These are phyloP conservation scores for Stagonosporopsis rhizophila DNA, from an alignment of 2,329 filamentous ascomycete genomes.

Conservation along the genomic window DNA sequence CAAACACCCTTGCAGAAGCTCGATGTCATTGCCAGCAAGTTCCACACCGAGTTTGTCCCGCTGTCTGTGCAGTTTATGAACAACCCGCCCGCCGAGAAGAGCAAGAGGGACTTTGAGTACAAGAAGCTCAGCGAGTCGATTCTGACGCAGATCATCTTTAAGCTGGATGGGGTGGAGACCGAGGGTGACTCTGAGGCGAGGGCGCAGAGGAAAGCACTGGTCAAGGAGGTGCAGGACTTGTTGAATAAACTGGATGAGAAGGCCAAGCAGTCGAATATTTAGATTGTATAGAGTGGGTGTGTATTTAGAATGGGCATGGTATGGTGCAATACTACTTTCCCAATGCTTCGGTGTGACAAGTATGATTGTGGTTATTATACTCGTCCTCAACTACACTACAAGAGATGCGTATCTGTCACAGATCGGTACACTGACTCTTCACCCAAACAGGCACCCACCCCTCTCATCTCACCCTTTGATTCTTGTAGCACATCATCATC, in stretches of 20 bases:
- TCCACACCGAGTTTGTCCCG: conserved; percentile 70
- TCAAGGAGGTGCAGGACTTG: conserved; percentile 73
- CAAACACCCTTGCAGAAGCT: conserved; percentile 64
- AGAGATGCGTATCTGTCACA: background rate
- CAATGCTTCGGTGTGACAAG: background rate
- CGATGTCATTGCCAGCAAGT: conserved; percentile 69
- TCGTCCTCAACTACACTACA: background rate
- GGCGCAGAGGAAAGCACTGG: conserved; percentile 71
- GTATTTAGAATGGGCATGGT: background rate
- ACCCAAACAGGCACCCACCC: too few relatives aligned
- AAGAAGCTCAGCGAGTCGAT: conserved; percentile 77
- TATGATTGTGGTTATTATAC: too few relatives aligned
- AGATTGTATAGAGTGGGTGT: conserved; percentile 1
- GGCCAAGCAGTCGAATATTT: conserved; percentile 23
- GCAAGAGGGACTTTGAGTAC: conserved; percentile 76
- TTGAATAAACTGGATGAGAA: conserved; percentile 69
- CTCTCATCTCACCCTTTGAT: too few relatives aligned
- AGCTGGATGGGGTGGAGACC: conserved; percentile 77
- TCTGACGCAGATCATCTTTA: conserved; percentile 76
- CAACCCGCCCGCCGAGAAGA: conserved; percentile 64
- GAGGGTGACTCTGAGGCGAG: conserved; percentile 72
- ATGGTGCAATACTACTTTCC: background rate
- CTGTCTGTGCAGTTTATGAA: conserved; percentile 67
- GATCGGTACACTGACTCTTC: too few relatives aligned
- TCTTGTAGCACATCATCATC: background rate